Evolutionary conservation across 2,329 filamentous ascomycete species (phyloP).

Genomic region (Diplodia sapinea): DNA sequence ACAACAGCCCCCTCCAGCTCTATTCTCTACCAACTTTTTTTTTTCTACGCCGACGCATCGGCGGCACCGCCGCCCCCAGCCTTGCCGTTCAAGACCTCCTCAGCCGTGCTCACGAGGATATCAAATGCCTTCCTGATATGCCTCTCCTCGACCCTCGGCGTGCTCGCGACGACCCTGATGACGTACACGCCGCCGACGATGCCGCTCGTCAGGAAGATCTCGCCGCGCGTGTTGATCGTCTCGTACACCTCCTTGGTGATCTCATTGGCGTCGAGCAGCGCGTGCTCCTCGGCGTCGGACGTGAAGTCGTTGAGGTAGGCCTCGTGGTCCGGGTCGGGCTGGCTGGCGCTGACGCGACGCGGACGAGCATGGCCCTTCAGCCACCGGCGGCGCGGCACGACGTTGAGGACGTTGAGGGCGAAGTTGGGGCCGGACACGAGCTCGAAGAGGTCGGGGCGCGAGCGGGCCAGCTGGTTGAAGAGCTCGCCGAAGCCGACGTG

Average conservation of each 20-base stretch:
- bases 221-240: constrained; percentile 71
- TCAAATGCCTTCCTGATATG: constrained; percentile 77
- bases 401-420: constrained; percentile 77
- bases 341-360: constrained; percentile 33
- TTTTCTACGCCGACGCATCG: constrained; percentile 7
- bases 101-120: constrained; percentile 68
- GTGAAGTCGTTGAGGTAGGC: constrained; percentile 44
- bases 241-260: constrained; percentile 79
- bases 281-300: constrained; percentile 45
- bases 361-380: constrained; percentile 25
- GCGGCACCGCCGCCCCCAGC: background rate
- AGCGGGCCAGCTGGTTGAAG: constrained; percentile 67
- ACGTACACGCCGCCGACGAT: constrained; percentile 75
- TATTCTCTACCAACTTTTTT: background rate
- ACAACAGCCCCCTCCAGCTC: no score
- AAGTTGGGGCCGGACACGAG: constrained; percentile 77
- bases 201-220: constrained; percentile 82
- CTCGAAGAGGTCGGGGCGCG: constrained; percentile 72
- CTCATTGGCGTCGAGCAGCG: constrained; percentile 65
- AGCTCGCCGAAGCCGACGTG: constrained; percentile 72
- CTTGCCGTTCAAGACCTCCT: constrained; percentile 50
- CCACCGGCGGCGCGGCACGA: constrained; percentile 54
- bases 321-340: constrained; percentile 41
- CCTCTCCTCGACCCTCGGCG: constrained; percentile 70
- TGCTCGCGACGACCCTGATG: constrained; percentile 81